Evolutionary conservation across 495 filamentous ascomycete species (phyloP), one percentile per base, ranked within the genome.

Genomic region (Aspergillus asperescens): DNA sequence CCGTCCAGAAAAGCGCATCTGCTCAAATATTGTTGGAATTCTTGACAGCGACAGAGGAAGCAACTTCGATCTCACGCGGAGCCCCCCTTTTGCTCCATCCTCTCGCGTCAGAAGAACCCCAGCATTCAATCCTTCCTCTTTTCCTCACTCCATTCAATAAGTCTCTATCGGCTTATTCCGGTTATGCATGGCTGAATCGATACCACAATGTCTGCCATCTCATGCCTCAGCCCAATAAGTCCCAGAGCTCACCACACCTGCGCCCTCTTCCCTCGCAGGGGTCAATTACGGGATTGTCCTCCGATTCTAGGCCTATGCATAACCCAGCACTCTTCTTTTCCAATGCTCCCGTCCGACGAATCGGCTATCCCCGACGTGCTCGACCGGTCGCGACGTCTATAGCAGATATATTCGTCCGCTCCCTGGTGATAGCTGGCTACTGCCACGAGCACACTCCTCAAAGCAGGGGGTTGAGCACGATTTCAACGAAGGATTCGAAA

Each of bases 211-310:
- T 73, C 68, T 69, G 72, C 62, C 68, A 57, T 74, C 77, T 77
- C 80, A 85, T 87, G 83, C 80, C 80, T 81, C 66, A 73, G 67
- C 65, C 77, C 71, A 72, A 69, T 72, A 72, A 70, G 67, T 71
- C 69, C 65, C 71, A 74, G 60, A 71, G 73, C 68, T 74, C 77
- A 62, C 70, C 73, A 64, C 75, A 71, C 68, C 67, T 76, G 70
- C 68, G 74, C 66, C 54, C 69, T 59, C 58, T 68, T 62, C 67
- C 72, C 57, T 75, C 72, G 64, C 64, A 75, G 72, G 67, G 62
- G 55, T 62, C 66, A 59, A 72, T 69, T 55, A 70, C 72, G 54
- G 56, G 74, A 46, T 63, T 74, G 47, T 52, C 65, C 40, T 34
- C 49, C 43, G 55, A 52, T 53, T 38, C 20, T 40, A 45, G 34